These are phyloP conservation scores for Moelleriella libera DNA, from an alignment of 2,329 filamentous ascomycete species.

Conservation along the genomic window DNA sequence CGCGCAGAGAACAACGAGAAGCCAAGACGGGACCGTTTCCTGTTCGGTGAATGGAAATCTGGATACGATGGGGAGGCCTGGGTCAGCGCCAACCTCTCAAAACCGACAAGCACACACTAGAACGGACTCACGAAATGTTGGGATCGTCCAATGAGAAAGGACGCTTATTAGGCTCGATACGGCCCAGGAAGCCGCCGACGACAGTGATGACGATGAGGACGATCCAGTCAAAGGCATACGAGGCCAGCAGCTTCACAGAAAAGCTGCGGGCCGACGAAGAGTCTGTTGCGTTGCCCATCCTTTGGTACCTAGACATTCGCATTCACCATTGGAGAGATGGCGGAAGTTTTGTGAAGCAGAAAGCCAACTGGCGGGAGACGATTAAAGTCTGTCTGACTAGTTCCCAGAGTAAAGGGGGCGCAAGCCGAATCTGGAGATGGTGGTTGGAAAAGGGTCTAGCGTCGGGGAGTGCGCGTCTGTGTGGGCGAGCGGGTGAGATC, in stretches of 20 bases:
- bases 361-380: too few relatives aligned
- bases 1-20: conserved; percentile 50
- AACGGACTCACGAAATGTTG: conserved; percentile 49
- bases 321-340: not conserved
- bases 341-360: too few relatives aligned
- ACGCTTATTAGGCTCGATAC: conserved; percentile 48
- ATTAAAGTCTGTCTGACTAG: not conserved
- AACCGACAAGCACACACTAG: not conserved
- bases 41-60: conserved; percentile 56
- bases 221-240: conserved; percentile 65
- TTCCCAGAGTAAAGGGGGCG: too few relatives aligned
- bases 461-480: too few relatives aligned
- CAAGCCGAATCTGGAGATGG: too few relatives aligned
- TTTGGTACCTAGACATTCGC: conserved; percentile 14
- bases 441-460: too few relatives aligned
- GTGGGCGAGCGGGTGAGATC: too few relatives aligned
- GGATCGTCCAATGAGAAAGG: conserved; percentile 60
- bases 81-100: not conserved
- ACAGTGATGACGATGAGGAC: conserved; percentile 45
- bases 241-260: conserved; percentile 31
- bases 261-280: conserved; percentile 10
- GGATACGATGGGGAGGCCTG: not conserved
- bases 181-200: conserved; percentile 44
- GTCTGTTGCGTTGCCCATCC: conserved; percentile 11
- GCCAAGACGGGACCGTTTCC: conserved; percentile 57